Base-by-base conservation (phyloP, 768 basidiomycete genomes). In the Leccinellum albellum region DNA sequence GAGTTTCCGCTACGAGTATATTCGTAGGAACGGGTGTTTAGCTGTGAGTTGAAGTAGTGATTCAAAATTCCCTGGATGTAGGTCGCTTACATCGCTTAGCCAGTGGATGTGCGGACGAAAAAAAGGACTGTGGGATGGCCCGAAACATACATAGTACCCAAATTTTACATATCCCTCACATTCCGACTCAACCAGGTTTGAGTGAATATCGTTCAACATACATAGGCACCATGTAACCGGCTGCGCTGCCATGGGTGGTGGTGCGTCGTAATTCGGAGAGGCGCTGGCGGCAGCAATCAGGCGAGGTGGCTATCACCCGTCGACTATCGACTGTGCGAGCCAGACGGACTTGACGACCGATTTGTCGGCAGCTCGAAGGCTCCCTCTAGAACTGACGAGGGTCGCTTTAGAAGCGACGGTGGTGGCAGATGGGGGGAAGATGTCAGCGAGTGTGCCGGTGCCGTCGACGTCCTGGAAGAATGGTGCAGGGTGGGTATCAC, bases 141-240 rank as follows among this genome's bases (percentile, higher is more conserved):
- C 5, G 1, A 15, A 13, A 76, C 85, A 58, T 56, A 90, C 90
- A 68, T 87, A 88, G 65, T 90, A 91, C n/a, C 88, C 89, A 1
- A 89, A 89, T 69, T 93, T 92, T 64, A 94, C 83, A 69, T 92
- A 94, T 66, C 87, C 91, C 66, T 91, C 89, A 91, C 91, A 94
- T 50, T 87, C 75, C 33, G n/a, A n/a, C n/a, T n/a, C n/a, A n/a
- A n/a, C n/a, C n/a, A n/a, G n/a, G n/a, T n/a, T n/a, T n/a, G n/a
- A n/a, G n/a, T n/a, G n/a, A n/a, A n/a, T n/a, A n/a, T n/a, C n/a
- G n/a, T n/a, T n/a, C n/a, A n/a, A n/a, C n/a, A n/a, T n/a, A n/a
- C n/a, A n/a, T n/a, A n/a, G n/a, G n/a, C n/a, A n/a, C n/a, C n/a
- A n/a, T n/a, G n/a, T n/a, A n/a, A n/a, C n/a, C n/a, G n/a, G n/a